A percentile compares a stretch with the other conserved stretches of the same genome.
Conservation (phyloP, 352 stramenopile species). For the Globisporangium spinosum region DNA sequence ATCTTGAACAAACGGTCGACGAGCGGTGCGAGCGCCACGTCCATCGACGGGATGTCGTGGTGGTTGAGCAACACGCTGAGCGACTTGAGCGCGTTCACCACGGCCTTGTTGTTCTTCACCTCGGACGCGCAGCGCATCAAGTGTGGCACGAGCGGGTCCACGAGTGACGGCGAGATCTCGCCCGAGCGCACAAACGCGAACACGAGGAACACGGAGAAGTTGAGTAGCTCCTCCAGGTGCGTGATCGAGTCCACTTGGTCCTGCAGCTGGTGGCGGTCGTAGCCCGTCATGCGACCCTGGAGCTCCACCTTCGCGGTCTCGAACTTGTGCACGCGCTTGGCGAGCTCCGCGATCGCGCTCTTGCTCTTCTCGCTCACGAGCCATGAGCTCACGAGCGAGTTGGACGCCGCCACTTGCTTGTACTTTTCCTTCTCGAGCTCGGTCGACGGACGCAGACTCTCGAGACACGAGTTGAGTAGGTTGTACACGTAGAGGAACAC, state of each 20-base stretch:
- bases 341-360: constrained; percentile 52
- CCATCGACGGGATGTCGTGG: constrained; percentile 87
- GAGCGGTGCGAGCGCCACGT: constrained; percentile 71
- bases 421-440: constrained; percentile 69
- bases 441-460: constrained; percentile 60
- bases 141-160: constrained; percentile 91
- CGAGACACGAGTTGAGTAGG: constrained; percentile 70
- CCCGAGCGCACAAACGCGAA: constrained; percentile 61
- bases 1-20: constrained; percentile 93
- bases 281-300: constrained; percentile 75
- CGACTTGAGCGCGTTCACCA: constrained; percentile 93
- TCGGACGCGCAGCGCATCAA: constrained; percentile 89
- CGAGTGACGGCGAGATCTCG: constrained; percentile 39
- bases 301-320: constrained; percentile 54
- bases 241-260: constrained; percentile 51
- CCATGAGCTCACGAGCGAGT: constrained; percentile 53
- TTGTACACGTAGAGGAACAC: constrained; percentile 86
- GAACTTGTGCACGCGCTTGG: constrained; percentile 45
- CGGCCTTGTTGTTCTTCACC: constrained; percentile 89
- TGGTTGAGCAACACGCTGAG: constrained; percentile 86
- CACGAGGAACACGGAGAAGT: constrained; percentile 76
- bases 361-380: constrained; percentile 81
- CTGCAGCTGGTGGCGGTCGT: constrained; percentile 65
- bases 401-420: constrained; percentile 22
- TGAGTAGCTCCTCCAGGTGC: constrained; percentile 83